phyloP scores from a whole-genome alignment of 2,329 filamentous ascomycete species.

The Calycina herbarum region DNA sequence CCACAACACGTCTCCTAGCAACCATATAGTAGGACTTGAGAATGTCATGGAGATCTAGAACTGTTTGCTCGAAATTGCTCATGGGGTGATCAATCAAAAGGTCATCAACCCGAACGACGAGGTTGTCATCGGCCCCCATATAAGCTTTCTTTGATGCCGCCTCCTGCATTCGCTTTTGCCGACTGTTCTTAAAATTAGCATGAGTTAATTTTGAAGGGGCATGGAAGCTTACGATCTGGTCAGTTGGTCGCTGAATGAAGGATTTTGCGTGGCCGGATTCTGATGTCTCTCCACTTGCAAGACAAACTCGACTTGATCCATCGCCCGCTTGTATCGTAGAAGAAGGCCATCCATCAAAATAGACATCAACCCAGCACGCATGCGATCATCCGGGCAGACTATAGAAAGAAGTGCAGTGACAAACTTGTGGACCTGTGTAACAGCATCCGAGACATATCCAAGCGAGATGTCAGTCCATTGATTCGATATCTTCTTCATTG shows the following conservation, averaged over 20 bases:
- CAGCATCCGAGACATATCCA: constrained; percentile 5
- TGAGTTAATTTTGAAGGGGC: neutral
- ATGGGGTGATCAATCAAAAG: neutral
- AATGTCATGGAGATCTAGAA: constrained; percentile 59
- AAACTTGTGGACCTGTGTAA: neutral
- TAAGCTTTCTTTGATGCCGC: neutral
- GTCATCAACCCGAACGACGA: neutral
- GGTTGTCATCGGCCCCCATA: neutral
- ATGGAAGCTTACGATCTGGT: neutral
- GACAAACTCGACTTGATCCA: neutral
- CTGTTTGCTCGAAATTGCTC: constrained; percentile 40
- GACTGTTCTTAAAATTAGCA: neutral
- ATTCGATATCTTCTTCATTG: constrained; percentile 3
- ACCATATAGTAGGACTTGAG: constrained; percentile 63
- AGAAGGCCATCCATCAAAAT: neutral
- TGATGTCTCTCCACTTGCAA: constrained; percentile 23
- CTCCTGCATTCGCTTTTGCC: neutral
- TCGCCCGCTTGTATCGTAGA: neutral
- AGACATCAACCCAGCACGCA: neutral
- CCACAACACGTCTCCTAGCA: constrained; percentile 57
- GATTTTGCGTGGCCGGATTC: constrained; percentile 51
- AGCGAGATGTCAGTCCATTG: constrained; percentile 2
- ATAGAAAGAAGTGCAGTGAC: neutral
- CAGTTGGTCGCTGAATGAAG: constrained; percentile 48
- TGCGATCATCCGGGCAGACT: neutral